Conservation (phyloP, 2,329 filamentous ascomycete species). For the Lasiodiplodia gonubiensis region DNA sequence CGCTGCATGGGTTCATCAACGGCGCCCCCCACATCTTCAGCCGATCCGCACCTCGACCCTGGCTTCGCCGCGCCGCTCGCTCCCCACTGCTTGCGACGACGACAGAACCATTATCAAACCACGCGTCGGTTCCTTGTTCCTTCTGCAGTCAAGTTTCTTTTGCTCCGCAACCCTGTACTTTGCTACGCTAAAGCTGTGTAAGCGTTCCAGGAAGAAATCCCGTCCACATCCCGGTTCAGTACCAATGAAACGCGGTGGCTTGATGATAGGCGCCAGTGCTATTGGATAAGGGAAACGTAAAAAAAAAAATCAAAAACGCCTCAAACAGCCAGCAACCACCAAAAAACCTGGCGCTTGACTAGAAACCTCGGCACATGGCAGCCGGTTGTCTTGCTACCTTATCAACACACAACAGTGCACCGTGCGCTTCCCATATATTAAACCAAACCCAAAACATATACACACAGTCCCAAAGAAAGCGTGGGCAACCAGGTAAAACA, state of each 20-base stretch:
- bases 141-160: not conserved
- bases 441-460: not conserved
- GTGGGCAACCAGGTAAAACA: not conserved
- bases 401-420: not conserved
- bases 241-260: constrained; percentile 21
- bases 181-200: not conserved
- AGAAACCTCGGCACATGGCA: not conserved
- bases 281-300: not conserved
- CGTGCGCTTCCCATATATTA: not conserved
- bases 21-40: not conserved
- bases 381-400: not conserved
- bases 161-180: not conserved
- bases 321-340: not conserved
- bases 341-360: no score
- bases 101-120: not conserved
- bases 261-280: constrained; percentile 9
- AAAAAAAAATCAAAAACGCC: not conserved
- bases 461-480: not conserved
- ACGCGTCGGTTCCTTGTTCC: not conserved
- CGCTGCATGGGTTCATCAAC: not conserved
- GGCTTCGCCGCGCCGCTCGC: not conserved
- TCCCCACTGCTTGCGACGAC: not conserved
- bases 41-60: not conserved
- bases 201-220: not conserved
- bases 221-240: not conserved